Base-by-base conservation (phyloP, 2,329 filamentous ascomycete genomes). In the Phyllosticta citrichinensis region DNA sequence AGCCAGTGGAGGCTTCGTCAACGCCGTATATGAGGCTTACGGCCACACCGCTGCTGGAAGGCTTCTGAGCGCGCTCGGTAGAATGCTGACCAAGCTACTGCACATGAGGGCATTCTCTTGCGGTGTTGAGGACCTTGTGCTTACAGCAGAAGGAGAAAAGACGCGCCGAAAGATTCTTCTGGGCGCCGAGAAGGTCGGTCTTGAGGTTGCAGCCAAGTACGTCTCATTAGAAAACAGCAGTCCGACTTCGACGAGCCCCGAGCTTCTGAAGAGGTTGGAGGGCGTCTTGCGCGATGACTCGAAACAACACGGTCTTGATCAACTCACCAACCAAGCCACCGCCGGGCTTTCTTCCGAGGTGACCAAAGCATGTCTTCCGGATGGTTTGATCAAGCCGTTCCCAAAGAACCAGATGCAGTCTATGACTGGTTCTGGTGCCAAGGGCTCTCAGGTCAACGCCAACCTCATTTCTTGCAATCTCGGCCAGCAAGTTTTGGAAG, bases 321-420 rank as follows among this genome's bases (percentile, higher is more conserved):
- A 87, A 64, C 80, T 97, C 66, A 90, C 90, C 74, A 97, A 95
- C 70, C 80, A 82, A 25, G 81, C 81, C 56, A 87, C 85, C 57
- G 80, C 80, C 12, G 75, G 81, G 3, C 82, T 99, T 25, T 97
- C 93, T 3, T 86, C 88, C 17, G 83, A 80, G 0, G 87, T 97
- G 53, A 96, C 92, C 10, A 80, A 80, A 55, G 83, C 83, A 2
- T 96, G 91, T 74, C 81, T 99, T 66, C 94, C 94, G 0, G 76
- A 79, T 20, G 91, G 89, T 52, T 83, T 99, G 27, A 86, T 89
- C 68, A 99, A 97, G 76, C 84, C 88, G 8, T 99, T 99, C 75
- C 94, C 94, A 0, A 88, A 87, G 70, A 99, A 99, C 70, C 93
- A 97, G 76, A 99, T 99, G 93, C 94, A 99, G 79, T 86, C 89